Evolutionary conservation across 2,329 filamentous ascomycete species (phyloP), one percentile per base, ranked within the genome.

Genomic region (Penicillium sp.): DNA sequence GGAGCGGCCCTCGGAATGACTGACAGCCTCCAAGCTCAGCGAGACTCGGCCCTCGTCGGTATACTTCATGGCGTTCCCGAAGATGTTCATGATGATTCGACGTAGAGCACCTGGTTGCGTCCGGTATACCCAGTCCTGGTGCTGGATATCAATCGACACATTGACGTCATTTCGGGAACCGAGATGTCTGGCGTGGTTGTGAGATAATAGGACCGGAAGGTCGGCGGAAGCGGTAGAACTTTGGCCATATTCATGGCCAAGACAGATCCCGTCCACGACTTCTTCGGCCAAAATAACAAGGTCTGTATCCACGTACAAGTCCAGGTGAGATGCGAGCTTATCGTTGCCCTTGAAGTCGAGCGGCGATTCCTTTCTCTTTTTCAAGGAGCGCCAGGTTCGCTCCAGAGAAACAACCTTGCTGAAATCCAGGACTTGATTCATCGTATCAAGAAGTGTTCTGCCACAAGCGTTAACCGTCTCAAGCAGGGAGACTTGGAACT

Each of bases 11-110:
- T 74, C 70, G 0, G 69, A 71, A 2, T 69, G 60, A 55, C 73
- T 70, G 0, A 68, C 62, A 7, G 69, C 66, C 28, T 72, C 69
- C 12, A 84, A 62, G 2, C 68, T 73, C 3, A 84, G 73, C 7
- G 78, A 76, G 2, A 88, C 79, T 55, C 76, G 82, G 3, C 85
- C 85, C 0, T 73, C 68, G 2, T 79, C 76, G 0, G 85, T 88
- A 59, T 87, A 88, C 68, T 88, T 88, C 67, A 88, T 77, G 0
- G 86, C 81, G 65, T 88, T 88, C 8, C 84, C 84, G 43, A 87
- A 83, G 0, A 88, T 66, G 57, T 88, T 88, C 84, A 87, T 86
- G 50, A 88, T 78, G 49, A 88, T 82, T 7, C 84, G 78, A 50
- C 81, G 75, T 61, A 82, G 72, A 1, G 81, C 81, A 0, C 86